These are phyloP conservation scores for Xylaria polymorpha DNA, from an alignment of 2,329 filamentous ascomycete genomes.

Conservation along the genomic window DNA sequence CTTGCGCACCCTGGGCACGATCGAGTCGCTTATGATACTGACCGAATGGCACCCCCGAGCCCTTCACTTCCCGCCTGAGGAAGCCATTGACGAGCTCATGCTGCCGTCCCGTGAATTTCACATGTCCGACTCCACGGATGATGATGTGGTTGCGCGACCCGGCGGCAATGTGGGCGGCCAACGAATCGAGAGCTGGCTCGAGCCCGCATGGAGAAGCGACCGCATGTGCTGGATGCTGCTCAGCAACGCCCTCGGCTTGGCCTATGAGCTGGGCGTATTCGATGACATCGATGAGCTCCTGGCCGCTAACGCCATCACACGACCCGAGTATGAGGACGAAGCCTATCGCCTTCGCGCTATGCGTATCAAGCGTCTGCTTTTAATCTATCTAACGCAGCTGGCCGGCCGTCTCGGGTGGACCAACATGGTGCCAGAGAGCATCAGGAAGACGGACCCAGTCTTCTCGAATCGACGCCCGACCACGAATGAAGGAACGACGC, in stretches of 20 bases:
- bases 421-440: conserved; percentile 84
- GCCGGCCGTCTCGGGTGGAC: conserved; percentile 92
- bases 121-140: conserved; percentile 56
- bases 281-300: conserved; percentile 83
- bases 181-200: conserved; percentile 93
- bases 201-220: conserved; percentile 93
- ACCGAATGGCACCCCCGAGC: conserved; percentile 98
- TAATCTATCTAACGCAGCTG: conserved; percentile 94
- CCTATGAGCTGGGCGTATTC: conserved; percentile 95
- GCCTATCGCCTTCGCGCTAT: conserved; percentile 80
- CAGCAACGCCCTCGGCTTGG: conserved; percentile 88
- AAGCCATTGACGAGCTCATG: conserved; percentile 76
- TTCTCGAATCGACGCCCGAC: conserved; percentile 62
- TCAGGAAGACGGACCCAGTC: conserved; percentile 69
- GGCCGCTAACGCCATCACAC: conserved; percentile 67
- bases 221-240: conserved; percentile 99
- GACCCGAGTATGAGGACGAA: conserved; percentile 78
- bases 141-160: conserved; percentile 57
- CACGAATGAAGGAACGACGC: conserved; percentile 68
- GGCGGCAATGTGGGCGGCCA: conserved; percentile 78
- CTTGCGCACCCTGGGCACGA: conserved; percentile 88
- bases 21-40: conserved; percentile 92
- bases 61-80: conserved; percentile 89
- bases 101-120: conserved; percentile 68
- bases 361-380: conserved; percentile 85